Evolutionary conservation across 257 asterid species (phyloP), one percentile per base, ranked within the genome.

Genomic region (Phtheirospermum japonicum): DNA sequence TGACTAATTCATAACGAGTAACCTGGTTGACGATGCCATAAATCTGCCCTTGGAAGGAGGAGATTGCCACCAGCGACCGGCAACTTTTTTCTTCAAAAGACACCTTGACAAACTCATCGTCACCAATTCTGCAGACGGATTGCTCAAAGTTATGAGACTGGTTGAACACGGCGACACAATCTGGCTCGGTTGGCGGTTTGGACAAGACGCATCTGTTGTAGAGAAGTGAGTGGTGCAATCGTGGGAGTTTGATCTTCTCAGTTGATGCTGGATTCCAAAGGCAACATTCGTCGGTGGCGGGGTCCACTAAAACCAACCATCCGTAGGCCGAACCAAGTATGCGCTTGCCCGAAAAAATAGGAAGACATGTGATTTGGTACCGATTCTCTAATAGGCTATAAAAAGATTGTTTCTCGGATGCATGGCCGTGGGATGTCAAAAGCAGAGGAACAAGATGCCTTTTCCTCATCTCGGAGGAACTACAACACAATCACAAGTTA

Each of bases 261-360:
- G 8, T 5, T 0, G 23, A 16, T 16, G 8, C 19, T n/a, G 55
- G 55, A 19, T 49, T 49, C 55, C 55, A 49, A 11, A 49, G 55
- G 26, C 26, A 19, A 9, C 55, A 49, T 7, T 49, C 55, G 9
- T 19, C 28, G 2, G 1, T 7, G 26, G 13, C 3, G 11, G 0
- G 23, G 9, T 49, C 4, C 0, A 19, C 30, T 19, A 49, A 16
- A 11, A 19, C 65, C 7, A 60, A 4, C 65, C 65, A 60, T 1
- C 65, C 65, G n/a, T 60, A 13, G 20, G 20, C 18, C 7, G 65
- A 40, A 23, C 23, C 36, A 6, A 60, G n/a, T 23, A 60, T 20
- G 12, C 4, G 2, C 20, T 60, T 60, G 11, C 7, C n/a, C 2
- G 5, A 14, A 20, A 60, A 40, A 12, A 9, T 13, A 0, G 65